These are phyloP conservation scores for Elsinoe batatas DNA, from an alignment of 2,329 filamentous ascomycete genomes.

Conservation along the genomic window DNA sequence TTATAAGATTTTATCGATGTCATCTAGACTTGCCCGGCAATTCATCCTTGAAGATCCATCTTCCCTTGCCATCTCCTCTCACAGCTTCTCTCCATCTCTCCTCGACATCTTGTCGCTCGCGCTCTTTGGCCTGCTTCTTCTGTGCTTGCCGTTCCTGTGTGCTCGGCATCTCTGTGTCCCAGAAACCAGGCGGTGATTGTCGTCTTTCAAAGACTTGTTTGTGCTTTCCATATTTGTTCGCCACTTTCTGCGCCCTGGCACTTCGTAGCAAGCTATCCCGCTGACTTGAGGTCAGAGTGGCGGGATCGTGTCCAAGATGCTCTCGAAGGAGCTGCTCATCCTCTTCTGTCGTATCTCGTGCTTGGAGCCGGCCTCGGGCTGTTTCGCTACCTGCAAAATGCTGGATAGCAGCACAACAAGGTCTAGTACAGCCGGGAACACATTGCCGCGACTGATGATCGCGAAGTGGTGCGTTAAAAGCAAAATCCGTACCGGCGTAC, in stretches of 20 bases:
- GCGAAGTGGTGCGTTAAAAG: constrained; percentile 66
- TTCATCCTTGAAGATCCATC: constrained; percentile 78
- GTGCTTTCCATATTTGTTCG: constrained; percentile 69
- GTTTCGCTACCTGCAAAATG: constrained; percentile 13
- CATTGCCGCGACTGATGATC: constrained; percentile 58
- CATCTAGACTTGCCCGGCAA: neutral
- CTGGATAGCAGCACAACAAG: constrained; percentile 58
- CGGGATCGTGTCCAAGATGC: constrained; percentile 40
- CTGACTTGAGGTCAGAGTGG: constrained; percentile 25
- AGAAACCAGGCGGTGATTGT: constrained; percentile 75
- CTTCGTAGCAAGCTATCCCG: constrained; percentile 56
- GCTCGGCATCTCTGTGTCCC: constrained; percentile 78
- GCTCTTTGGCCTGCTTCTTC: constrained; percentile 52
- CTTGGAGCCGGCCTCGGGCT: neutral
- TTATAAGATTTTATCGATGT: neutral
- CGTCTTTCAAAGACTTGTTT: constrained; percentile 62
- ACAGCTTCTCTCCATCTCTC: constrained; percentile 75
- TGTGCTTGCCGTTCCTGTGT: constrained; percentile 70
- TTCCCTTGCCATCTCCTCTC: constrained; percentile 61
- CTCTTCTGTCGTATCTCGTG: constrained; percentile 17
- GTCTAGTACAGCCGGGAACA: constrained; percentile 63
- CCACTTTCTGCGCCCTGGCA: constrained; percentile 62
- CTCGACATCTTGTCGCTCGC: constrained; percentile 55
- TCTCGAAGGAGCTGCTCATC: constrained; percentile 39
- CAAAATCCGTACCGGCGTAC: constrained; percentile 62